Evolutionary conservation across 306 rosid species (phyloP).

Genomic region (Aeschynomene evenia): DNA sequence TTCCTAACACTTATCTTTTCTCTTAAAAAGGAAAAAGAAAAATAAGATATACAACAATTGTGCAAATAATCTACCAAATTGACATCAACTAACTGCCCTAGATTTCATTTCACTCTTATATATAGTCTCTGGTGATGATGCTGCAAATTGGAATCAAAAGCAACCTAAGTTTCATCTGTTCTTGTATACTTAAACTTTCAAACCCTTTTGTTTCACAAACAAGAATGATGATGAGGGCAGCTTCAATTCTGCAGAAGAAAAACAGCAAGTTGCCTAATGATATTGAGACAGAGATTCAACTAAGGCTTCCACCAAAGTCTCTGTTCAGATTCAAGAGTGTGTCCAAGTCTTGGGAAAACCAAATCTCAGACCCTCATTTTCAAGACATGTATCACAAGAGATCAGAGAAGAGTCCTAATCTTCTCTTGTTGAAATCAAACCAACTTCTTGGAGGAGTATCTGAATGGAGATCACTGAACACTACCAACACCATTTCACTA

Average conservation of each 20-base stretch:
- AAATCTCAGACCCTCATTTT: background rate
- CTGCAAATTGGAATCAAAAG: background rate
- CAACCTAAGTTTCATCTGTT: background rate
- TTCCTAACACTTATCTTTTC: background rate
- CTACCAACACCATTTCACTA: background rate
- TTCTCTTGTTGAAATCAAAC: background rate
- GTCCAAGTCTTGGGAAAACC: background rate
- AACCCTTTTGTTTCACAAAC: no score
- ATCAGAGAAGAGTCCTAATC: background rate
- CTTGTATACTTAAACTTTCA: no score
- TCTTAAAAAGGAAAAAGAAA: background rate
- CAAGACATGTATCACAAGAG: background rate
- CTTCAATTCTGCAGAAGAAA: background rate
- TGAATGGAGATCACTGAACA: background rate
- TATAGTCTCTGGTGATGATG: background rate
- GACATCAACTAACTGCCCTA: background rate
- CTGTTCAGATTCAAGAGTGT: background rate
- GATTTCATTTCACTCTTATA: background rate
- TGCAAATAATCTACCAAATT: background rate
- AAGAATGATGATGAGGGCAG: background rate
- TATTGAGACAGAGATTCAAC: background rate
- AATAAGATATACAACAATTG: background rate
- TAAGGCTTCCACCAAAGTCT: background rate
- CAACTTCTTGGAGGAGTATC: background rate
- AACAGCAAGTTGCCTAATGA: background rate